Evolutionary conservation across 1,284 basidiomycete species (phyloP).

Genomic region (Heterobasidion annosum): DNA sequence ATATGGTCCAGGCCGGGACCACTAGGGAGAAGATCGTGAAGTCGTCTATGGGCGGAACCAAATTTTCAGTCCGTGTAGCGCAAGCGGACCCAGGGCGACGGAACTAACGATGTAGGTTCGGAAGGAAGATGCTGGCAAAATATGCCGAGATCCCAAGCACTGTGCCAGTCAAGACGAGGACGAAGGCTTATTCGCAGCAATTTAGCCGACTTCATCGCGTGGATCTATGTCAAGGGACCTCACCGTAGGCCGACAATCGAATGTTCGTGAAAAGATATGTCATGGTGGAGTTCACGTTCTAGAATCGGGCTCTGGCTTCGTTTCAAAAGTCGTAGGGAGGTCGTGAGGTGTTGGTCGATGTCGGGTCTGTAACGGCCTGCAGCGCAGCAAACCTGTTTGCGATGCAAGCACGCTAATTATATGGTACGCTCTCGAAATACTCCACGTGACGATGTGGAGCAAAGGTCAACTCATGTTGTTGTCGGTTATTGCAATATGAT

Average conservation of each 20-base stretch:
- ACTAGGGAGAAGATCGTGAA: constrained; percentile 62
- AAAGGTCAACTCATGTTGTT: not conserved
- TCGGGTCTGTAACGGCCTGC: not conserved
- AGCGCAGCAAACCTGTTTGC: too few species aligned
- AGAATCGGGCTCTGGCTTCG: not conserved
- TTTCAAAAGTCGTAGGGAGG: not conserved
- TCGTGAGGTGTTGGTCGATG: not conserved
- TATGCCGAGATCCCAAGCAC: constrained; percentile 62
- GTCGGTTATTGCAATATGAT: too few species aligned
- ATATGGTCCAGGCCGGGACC: constrained; percentile 53
- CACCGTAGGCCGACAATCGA: constrained; percentile 10
- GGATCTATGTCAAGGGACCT: not conserved
- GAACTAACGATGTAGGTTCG: constrained; percentile 48
- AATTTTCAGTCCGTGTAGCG: not conserved
- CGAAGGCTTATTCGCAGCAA: constrained; percentile 29
- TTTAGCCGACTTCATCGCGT: not conserved
- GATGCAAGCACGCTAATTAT: not conserved
- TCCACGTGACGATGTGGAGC: not conserved
- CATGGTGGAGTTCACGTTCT: constrained; percentile 4
- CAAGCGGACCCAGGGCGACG: not conserved
- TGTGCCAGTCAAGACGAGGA: constrained; percentile 51
- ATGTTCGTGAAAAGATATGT: constrained; percentile 10
- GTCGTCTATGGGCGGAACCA: constrained; percentile 34
- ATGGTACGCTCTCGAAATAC: not conserved
- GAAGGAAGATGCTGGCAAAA: constrained; percentile 57